Evolutionary conservation across 2,329 filamentous ascomycete species (phyloP).

Genomic region (Talaromyces sp.): DNA sequence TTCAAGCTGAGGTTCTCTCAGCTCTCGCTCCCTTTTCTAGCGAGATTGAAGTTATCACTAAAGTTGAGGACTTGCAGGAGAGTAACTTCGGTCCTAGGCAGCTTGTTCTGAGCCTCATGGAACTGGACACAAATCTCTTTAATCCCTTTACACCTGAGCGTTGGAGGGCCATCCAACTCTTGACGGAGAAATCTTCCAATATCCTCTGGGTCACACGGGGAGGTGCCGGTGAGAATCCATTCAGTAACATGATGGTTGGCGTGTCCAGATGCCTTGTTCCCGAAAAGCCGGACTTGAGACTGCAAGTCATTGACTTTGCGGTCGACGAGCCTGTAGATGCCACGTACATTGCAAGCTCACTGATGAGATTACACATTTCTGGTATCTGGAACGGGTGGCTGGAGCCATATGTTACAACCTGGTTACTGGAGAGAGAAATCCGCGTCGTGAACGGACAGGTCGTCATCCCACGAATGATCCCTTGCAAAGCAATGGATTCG

Average conservation of each 20-base stretch:
- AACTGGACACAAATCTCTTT: constrained; percentile 22
- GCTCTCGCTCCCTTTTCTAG: neutral
- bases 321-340: neutral
- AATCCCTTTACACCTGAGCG: constrained; percentile 20
- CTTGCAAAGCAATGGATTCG: neutral
- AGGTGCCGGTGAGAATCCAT: constrained; percentile 6
- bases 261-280: constrained; percentile 13
- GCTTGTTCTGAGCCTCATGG: constrained; percentile 4
- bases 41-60: neutral
- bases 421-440: constrained; percentile 27
- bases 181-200: neutral
- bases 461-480: constrained; percentile 29
- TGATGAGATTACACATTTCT: neutral
- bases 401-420: constrained; percentile 3
- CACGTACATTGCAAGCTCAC: neutral
- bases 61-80: neutral
- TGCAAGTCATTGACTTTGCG: constrained; percentile 14
- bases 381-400: neutral
- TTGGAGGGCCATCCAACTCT: constrained; percentile 18
- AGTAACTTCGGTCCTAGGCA: neutral
- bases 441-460: constrained; percentile 24
- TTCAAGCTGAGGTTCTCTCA: neutral
- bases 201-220: constrained; percentile 18
- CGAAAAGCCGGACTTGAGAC: constrained; percentile 14
- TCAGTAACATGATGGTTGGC: constrained; percentile 15